A percentile compares a stretch with the other conserved stretches of the same genome.
These are phyloP conservation scores for Lolium perenne DNA, from an alignment of 176 grass and related monocot species.

Conservation along the genomic window DNA sequence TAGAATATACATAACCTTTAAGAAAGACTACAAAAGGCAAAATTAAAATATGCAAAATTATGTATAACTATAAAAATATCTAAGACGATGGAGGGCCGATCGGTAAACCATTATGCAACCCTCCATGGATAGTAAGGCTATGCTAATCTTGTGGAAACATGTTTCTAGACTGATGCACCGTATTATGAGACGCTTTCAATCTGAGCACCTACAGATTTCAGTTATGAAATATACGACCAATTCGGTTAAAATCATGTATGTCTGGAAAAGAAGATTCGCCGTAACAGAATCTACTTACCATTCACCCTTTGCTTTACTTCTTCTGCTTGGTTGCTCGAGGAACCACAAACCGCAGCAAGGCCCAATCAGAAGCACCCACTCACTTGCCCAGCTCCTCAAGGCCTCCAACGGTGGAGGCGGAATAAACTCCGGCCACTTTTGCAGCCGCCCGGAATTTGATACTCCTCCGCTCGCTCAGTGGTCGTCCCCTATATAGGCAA, in stretches of 20 bases:
- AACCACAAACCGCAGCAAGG: conserved; percentile 60
- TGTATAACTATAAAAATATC: too few species aligned
- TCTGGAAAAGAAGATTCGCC: not conserved
- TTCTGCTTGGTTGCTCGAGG: conserved; percentile 37
- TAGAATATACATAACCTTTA: too few species aligned
- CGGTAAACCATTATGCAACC: too few species aligned
- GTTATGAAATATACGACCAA: not conserved
- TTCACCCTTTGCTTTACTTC: not conserved
- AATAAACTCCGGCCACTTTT: conserved; percentile 57
- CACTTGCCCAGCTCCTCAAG: conserved; percentile 29
- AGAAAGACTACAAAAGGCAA: too few species aligned
- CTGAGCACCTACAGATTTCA: too few species aligned
- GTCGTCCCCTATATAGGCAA: conserved; percentile 40
- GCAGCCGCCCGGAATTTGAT: conserved; percentile 40
- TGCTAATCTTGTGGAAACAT: too few species aligned
- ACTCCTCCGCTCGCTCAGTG: not conserved
- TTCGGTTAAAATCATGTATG: not conserved
- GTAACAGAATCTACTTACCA: conserved; percentile 6
- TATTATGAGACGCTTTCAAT: too few species aligned
- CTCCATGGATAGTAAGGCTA: too few species aligned
- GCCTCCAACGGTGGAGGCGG: conserved; percentile 62
- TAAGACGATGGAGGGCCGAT: too few species aligned
- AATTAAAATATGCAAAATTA: too few species aligned
- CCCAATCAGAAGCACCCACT: conserved; percentile 61
- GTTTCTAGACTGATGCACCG: too few species aligned